These are phyloP conservation scores for Pseudoturritis turrita DNA, from an alignment of 345 rosid species.

Conservation along the genomic window DNA sequence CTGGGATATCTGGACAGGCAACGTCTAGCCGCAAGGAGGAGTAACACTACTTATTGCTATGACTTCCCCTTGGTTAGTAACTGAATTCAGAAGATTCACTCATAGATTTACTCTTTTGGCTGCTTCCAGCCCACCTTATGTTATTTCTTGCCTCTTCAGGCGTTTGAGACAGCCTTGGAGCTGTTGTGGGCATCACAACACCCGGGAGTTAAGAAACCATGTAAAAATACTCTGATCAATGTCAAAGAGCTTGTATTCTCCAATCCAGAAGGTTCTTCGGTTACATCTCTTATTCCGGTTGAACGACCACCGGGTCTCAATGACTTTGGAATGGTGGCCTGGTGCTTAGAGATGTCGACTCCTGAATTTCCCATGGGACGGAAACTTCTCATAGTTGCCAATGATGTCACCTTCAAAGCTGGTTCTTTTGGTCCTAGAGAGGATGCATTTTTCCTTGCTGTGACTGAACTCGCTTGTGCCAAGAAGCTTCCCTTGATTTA, in stretches of 20 bases:
- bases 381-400: conserved; percentile 65
- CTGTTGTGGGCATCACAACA: conserved; percentile 71
- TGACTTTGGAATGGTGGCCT: conserved; percentile 96
- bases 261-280: conserved; percentile 56
- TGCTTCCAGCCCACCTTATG: not conserved
- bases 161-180: conserved; percentile 81
- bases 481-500: conserved; percentile 88
- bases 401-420: conserved; percentile 96
- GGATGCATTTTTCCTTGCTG: conserved; percentile 94
- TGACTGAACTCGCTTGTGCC: conserved; percentile 87
- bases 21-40: conserved; percentile 82
- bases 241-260: conserved; percentile 82
- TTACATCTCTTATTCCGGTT: conserved; percentile 57
- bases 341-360: conserved; percentile 87
- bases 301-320: conserved; percentile 76
- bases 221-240: conserved; percentile 46
- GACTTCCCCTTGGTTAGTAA: conserved; percentile 91
- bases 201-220: conserved; percentile 43
- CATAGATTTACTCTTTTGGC: not conserved
- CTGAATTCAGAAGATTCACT: conserved; percentile 2
- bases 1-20: conserved; percentile 70
- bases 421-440: conserved; percentile 99
- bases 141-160: conserved; percentile 47
- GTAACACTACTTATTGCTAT: conserved; percentile 90
- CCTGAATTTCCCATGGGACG: conserved; percentile 98